Percentiles rank a stretch among this genome's conserved stretches.
Evolutionary conservation across 768 basidiomycete species (phyloP).

Genomic region (Suillus weaverae): DNA sequence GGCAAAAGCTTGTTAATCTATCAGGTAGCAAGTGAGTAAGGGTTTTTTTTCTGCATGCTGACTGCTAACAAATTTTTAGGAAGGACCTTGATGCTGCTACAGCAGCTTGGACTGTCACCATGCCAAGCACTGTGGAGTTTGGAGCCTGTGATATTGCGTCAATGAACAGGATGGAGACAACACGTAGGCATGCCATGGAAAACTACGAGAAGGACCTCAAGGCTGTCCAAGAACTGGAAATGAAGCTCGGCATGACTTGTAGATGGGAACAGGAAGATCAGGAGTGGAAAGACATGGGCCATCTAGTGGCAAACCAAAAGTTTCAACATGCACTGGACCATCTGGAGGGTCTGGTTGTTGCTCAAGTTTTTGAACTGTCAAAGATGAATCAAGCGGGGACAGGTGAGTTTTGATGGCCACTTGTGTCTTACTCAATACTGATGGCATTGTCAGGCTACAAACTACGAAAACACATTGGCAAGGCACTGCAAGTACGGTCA

Average conservation of each 20-base stretch:
- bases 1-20: conserved; percentile 9
- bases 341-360: conserved; percentile 18
- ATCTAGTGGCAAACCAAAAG: not conserved
- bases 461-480: conserved; percentile 10
- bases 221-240: not conserved
- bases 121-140: not conserved
- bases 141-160: not conserved
- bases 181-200: not conserved
- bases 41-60: too few species aligned
- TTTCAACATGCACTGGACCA: conserved; percentile 16
- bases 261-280: not conserved
- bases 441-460: conserved; percentile 7
- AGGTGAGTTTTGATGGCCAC: conserved; percentile 26
- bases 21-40: conserved; percentile 8
- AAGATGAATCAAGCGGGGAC: conserved; percentile 21
- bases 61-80: not conserved
- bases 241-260: not conserved
- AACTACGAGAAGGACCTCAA: not conserved
- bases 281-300: conserved; percentile 6
- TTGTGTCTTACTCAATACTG: too few species aligned
- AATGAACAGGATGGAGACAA: not conserved
- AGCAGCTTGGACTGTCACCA: not conserved
- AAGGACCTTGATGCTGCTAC: not conserved
- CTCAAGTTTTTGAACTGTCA: conserved; percentile 20
- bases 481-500: conserved; percentile 4